Evolutionary conservation across 2,329 filamentous ascomycete species (phyloP), one percentile per base, ranked within the genome.

Genomic region (Monosporascus sp.): DNA sequence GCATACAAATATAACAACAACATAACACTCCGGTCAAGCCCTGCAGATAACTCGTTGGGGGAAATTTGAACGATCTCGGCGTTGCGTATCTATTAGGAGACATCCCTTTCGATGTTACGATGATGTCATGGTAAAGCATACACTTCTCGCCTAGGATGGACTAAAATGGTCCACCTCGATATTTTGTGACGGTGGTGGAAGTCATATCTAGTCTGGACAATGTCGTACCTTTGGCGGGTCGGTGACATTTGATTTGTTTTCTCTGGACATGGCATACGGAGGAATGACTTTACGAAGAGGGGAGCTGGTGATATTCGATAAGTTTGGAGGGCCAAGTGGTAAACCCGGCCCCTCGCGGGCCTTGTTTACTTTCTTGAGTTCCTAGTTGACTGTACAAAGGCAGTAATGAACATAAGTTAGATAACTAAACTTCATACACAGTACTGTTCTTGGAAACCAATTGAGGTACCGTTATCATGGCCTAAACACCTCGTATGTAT

Each of bases 401-500:
- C 68, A 68, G 65, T 70, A 68, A 70, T 65, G 68, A 70, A 68
- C 58, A 68, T 66, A 64, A 39, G 45, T 51, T 49, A 41, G 39
- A 48, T 47, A 41, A 42, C 34, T 18, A 20, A 14, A 5, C 9
- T 34, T 34, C 11, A 34, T 34, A 34, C 31, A 14, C 1, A 5
- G 11, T 34, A 11, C 31, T 5, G 31, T 34, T 34, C 31, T 34
- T 34, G 1, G 4, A 1, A 27, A 34, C 4, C 31, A 14, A 14
- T 34, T 34, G 9, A 34, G 9, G 2, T 14, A 4, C 11, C 31
- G 9, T 14, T 14, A 34, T 11, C 4, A 14, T 34, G 31, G 11
- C 5, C 11, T 34, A 34, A 34, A 34, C 14, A 34, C 14, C 31
- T 34, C 4, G 4, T 34, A 5, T 5, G 9, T 34, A 34, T 34